These are phyloP conservation scores for Apophysomyces variabilis DNA, from an alignment of 371 early-diverging fungal genomes.

Conservation along the genomic window DNA sequence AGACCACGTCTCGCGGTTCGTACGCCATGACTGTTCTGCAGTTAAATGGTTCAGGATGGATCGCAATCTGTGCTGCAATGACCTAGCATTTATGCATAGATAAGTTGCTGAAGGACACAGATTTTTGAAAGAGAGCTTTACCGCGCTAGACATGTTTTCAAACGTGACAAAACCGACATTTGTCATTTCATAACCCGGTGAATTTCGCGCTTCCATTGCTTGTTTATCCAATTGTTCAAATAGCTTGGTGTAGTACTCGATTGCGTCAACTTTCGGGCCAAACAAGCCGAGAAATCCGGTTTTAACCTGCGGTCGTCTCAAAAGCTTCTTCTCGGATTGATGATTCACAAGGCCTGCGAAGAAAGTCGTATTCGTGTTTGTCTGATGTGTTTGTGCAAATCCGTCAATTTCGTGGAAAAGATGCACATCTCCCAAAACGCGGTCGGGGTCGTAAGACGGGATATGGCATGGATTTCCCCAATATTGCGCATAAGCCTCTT, in stretches of 20 bases:
- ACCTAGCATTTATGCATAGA: conserved; percentile 30
- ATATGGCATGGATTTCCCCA: conserved; percentile 56
- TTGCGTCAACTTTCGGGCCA: conserved; percentile 47
- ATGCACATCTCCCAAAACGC: conserved; percentile 39
- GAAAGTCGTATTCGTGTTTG: conserved; percentile 8
- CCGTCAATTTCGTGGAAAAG: conserved; percentile 31
- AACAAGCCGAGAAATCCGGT: conserved; percentile 41
- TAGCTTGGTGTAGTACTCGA: conserved; percentile 48
- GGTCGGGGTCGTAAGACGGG: conserved; percentile 50
- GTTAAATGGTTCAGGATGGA: conserved; percentile 67
- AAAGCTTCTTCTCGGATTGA: not conserved
- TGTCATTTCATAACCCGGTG: conserved; percentile 39
- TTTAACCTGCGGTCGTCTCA: conserved; percentile 29
- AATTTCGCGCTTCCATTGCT: conserved; percentile 32
- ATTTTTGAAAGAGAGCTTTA: conserved; percentile 25
- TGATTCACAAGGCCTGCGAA: conserved; percentile 4
- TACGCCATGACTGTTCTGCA: conserved; percentile 70
- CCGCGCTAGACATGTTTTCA: conserved; percentile 45
- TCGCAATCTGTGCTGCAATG: conserved; percentile 61
- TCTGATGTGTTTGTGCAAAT: conserved; percentile 16
- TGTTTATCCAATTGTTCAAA: conserved; percentile 41
- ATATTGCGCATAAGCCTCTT: conserved; percentile 44
- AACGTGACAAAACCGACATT: conserved; percentile 54
- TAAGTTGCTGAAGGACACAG: not conserved
- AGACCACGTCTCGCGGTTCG: conserved; percentile 77